Base-by-base conservation (phyloP, 2,329 filamentous ascomycete genomes). In the Chaetomium strumarium region DNA sequence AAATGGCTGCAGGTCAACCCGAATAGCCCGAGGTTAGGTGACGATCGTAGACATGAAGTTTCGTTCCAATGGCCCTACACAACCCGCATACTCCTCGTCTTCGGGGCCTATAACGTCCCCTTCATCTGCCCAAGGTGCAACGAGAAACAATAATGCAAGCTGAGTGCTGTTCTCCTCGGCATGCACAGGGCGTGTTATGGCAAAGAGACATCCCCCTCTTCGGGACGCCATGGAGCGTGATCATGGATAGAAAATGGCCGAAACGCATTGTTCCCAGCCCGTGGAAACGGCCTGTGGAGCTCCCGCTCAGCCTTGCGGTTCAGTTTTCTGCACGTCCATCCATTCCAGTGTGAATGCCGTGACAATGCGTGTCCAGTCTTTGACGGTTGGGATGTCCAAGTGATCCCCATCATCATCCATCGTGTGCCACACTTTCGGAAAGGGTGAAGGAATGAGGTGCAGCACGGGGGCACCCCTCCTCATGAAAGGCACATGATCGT, bases 401-500 rank as follows among this genome's bases (percentile, higher is more conserved):
- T 97, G 87, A 62, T 85, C 84, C 2, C 83, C 92, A 62, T 96
- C 85, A 64, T 99, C 93, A 0, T 83, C 72, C 62, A 90, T 81
- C 1, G 76, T 85, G 71, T 99, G 93, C 93, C 93, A 99, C 1
- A 95, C 86, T 0, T 60, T 48, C 0, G 91, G 91, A 65, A 97
- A 97, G 0, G 85, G 85, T 3, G 75, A 77, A 0, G 92, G 90
- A 52, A 99, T 97, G 20, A 99, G 69, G 70, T 99, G 93, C 54
- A 99, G 69, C 19, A 97, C 78, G n/a, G 95, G 85, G 0, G 96
- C 92, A 1, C 93, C 93, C 31, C 89, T 80, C 29, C 73, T 73
- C 77, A 97, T 84, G 62, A 99, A 99, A 0, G 93, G 93, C 6
- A 96, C 69, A 66, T 99, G 93, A 64, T 99, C 93, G 65, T 99